phyloP scores from a whole-genome alignment of 2,329 filamentous ascomycete genomes.

The Ophiostoma novo-ulmi region DNA sequence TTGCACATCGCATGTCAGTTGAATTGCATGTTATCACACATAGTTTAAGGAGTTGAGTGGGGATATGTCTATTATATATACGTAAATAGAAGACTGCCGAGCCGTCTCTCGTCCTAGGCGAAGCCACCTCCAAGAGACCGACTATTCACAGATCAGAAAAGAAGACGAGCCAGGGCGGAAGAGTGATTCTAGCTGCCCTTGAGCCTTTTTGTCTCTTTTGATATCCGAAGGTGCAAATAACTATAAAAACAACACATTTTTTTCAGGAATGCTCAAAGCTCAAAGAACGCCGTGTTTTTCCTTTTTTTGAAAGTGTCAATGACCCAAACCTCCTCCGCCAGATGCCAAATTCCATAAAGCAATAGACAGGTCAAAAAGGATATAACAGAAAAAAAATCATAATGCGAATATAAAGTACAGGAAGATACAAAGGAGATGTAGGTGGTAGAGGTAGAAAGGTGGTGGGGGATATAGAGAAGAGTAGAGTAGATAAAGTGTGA shows the following conservation, averaged over 20 bases:
- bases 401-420: constrained; percentile 18
- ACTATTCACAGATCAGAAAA: constrained; percentile 4
- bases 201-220: background rate
- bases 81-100: constrained; percentile 14
- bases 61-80: constrained; percentile 26
- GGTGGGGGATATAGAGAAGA: constrained; percentile 25
- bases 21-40: background rate
- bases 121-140: background rate
- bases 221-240: constrained; percentile 3
- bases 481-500: background rate
- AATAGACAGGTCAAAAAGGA: constrained; percentile 16
- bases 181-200: background rate
- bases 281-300: constrained; percentile 8
- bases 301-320: constrained; percentile 9
- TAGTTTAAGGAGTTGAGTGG: constrained; percentile 7
- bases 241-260: constrained; percentile 13
- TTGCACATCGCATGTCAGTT: too few relatives aligned
- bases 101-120: background rate
- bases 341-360: constrained; percentile 2
- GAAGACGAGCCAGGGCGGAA: background rate
- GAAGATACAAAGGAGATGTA: constrained; percentile 22
- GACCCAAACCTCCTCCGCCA: constrained; percentile 12
- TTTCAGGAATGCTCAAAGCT: background rate
- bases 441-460: constrained; percentile 26
- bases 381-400: constrained; percentile 15